These are phyloP conservation scores for Fusarium aywerte DNA, from an alignment of 2,329 filamentous ascomycete species.

Conservation along the genomic window DNA sequence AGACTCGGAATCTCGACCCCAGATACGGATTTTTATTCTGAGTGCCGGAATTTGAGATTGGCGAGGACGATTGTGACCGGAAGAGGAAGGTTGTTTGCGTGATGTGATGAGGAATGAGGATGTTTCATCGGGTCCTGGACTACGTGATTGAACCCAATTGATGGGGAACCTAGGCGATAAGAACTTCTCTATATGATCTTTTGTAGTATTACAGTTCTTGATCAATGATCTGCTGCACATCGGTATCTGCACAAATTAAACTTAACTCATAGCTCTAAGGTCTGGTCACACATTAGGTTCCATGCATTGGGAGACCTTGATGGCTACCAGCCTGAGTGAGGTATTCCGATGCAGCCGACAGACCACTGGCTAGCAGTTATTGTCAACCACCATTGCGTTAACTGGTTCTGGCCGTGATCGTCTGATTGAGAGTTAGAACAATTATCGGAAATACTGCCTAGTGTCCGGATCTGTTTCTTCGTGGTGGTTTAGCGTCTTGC, in stretches of 20 bases:
- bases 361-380: too few species aligned
- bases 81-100: conserved; percentile 1
- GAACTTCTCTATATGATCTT: not conserved
- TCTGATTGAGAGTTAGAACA: not conserved
- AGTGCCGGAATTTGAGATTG: conserved; percentile 13
- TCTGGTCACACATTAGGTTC: not conserved
- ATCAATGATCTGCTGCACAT: not conserved
- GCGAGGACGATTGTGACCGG: not conserved
- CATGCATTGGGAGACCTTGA: not conserved
- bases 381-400: not conserved
- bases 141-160: not conserved
- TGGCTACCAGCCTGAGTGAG: not conserved
- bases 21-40: not conserved
- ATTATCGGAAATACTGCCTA: not conserved
- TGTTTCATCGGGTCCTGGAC: not conserved
- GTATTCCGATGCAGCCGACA: too few species aligned
- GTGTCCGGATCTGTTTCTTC: not conserved
- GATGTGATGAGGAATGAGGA: not conserved
- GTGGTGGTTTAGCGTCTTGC: not conserved
- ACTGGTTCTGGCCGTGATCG: fast-evolving
- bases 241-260: not conserved
- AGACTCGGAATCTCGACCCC: not conserved
- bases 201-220: not conserved
- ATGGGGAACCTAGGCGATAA: not conserved
- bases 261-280: not conserved